Evolutionary conservation across 306 rosid species (phyloP), one percentile per base, ranked within the genome.

Genomic region (Fragaria iinumae): DNA sequence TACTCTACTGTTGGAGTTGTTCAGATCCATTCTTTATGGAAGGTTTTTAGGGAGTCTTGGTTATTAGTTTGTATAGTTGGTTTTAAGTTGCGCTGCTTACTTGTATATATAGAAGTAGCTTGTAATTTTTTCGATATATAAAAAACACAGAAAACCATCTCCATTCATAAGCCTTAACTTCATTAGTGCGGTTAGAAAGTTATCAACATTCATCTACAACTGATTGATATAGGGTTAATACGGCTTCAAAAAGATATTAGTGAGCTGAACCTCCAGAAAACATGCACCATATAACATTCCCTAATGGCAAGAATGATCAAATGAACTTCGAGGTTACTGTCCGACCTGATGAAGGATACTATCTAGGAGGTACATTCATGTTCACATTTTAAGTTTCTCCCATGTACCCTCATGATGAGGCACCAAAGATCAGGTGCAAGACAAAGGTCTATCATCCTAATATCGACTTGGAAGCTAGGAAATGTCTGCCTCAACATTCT

Each of bases 361-460:
- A 88, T 69, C 50, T 89, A 53, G 91, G 86, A 2, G 91, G 91
- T 68, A 78, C 84, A 7, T 88, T 85, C 82, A 36, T 79, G 73
- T 88, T 85, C 83, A 69, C 88, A 41, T 88, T 88, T 52, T 84
- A 88, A 67, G 89, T 88, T 74, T 80, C 91, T 23, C 85, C 89
- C 21, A 50, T 83, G 77, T 88, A 88, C 52, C 91, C 91, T 44
- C 86, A 88, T 38, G 29, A 29, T 29, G 91, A 88, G 82, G 89
- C 91, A 21, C 91, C 91, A 20, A 88, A 88, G 62, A 88, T 88
- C 67, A 88, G 85, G 85, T 83, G 91, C 77, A 88, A 85, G 89
- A 88, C 89, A 25, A 88, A 85, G 91, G 91, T 88, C 50, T 88
- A 88, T 85, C 91, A 88, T 85, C 91, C 91, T 7, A 88, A 88